These are phyloP conservation scores for Daldinia concentrica DNA, from an alignment of 495 filamentous ascomycete genomes.

Conservation along the genomic window DNA sequence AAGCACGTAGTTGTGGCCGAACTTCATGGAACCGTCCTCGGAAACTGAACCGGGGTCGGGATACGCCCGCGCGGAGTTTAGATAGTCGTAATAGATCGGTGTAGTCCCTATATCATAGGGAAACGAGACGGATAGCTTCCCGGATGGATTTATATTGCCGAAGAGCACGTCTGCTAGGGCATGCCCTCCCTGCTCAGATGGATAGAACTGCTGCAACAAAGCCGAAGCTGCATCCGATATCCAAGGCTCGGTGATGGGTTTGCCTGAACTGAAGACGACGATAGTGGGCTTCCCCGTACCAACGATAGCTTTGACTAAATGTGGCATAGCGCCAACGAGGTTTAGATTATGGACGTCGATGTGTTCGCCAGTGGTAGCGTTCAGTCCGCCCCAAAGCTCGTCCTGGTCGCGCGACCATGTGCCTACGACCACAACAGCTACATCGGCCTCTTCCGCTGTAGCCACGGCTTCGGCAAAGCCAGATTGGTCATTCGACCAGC, in stretches of 20 bases:
- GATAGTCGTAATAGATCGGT: constrained; percentile 75
- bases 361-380: constrained; percentile 78
- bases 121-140: constrained; percentile 67
- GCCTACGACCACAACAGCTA: constrained; percentile 75
- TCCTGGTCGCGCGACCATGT: constrained; percentile 77
- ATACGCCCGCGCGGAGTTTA: constrained; percentile 68
- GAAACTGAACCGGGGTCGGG: constrained; percentile 59
- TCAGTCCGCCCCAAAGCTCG: constrained; percentile 72
- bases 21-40: constrained; percentile 67
- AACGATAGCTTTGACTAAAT: constrained; percentile 69
- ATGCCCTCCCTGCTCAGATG: constrained; percentile 77
- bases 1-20: constrained; percentile 73
- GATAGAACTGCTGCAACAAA: constrained; percentile 76
- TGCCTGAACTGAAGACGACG: constrained; percentile 74
- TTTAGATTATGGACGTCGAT: constrained; percentile 69
- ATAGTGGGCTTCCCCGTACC: constrained; percentile 72
- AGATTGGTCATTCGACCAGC: constrained; percentile 74
- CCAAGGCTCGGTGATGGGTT: constrained; percentile 75
- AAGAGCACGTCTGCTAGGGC: constrained; percentile 82
- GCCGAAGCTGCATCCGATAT: constrained; percentile 67
- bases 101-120: constrained; percentile 70
- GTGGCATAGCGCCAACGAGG: constrained; percentile 75
- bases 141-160: constrained; percentile 82
- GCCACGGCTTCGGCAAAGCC: constrained; percentile 69
- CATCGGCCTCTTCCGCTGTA: constrained; percentile 70